Evolutionary conservation across 768 basidiomycete genomes (phyloP).

Genomic region (Sporobolomyces pararoseus): DNA sequence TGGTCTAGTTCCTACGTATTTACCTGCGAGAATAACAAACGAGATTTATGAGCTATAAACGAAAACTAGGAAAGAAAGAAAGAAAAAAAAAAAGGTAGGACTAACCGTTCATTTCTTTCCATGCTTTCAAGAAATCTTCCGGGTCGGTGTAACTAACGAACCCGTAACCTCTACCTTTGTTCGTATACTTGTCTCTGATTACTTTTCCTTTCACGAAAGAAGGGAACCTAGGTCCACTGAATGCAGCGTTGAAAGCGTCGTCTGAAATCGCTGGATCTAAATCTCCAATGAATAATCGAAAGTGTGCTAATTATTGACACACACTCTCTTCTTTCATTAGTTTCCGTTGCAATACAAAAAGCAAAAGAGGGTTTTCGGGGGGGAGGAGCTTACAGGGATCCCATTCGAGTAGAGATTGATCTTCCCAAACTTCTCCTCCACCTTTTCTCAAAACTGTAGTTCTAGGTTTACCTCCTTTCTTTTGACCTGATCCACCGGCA

Average conservation of each 20-base stretch:
- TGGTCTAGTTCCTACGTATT: conserved; percentile 91
- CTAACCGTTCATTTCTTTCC: conserved; percentile 99
- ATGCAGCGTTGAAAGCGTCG: conserved; percentile 85
- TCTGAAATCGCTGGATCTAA: conserved; percentile 97
- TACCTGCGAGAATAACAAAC: conserved; percentile 57
- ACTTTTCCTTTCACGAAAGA: conserved; percentile 94
- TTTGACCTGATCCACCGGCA: no score
- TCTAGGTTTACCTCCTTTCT: conserved; percentile 81
- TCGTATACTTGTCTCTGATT: conserved; percentile 85
- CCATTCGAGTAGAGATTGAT: conserved; percentile 95
- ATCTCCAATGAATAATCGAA: conserved; percentile 94
- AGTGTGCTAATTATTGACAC: conserved; percentile 50
- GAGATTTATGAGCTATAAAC: conserved; percentile 29
- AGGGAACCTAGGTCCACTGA: conserved; percentile 69
- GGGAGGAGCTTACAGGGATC: conserved; percentile 66
- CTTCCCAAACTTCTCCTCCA: conserved; percentile 96
- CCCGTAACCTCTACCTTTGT: conserved; percentile 88
- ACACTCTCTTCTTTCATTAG: no score
- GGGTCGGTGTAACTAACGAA: conserved; percentile 98
- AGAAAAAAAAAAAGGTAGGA: background rate
- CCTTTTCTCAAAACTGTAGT: conserved; percentile 92
- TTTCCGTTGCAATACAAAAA: no score
- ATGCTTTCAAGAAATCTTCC: conserved; percentile 94
- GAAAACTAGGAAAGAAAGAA: conserved; percentile 5
- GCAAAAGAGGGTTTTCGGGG: background rate